Conservation (phyloP, 2,329 filamentous ascomycete species). For the Cercospora citrullina region DNA sequence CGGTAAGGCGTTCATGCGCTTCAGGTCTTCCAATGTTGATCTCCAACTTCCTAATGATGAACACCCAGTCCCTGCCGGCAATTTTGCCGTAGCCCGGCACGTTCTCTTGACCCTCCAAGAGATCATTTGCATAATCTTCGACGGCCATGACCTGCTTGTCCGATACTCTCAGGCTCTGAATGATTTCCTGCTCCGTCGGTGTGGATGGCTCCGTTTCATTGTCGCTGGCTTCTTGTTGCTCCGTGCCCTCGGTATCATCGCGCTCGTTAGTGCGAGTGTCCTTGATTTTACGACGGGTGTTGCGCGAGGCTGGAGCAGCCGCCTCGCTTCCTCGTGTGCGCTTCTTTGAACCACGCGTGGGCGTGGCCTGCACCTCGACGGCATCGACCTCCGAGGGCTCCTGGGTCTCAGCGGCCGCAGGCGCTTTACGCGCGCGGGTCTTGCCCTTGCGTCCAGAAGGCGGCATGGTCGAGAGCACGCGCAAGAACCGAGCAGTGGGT, state of each 20-base stretch:
- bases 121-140: conserved; percentile 57
- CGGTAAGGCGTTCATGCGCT: conserved; percentile 35
- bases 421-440: conserved; percentile 36
- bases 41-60: conserved; percentile 73
- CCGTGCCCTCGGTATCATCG: conserved; percentile 42
- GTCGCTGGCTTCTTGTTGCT: conserved; percentile 42
- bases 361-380: conserved; percentile 51
- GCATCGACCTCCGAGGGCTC: conserved; percentile 45
- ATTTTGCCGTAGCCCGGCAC: conserved; percentile 75
- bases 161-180: conserved; percentile 46
- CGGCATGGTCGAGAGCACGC: conserved; percentile 30
- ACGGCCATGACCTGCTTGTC: conserved; percentile 56
- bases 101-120: conserved; percentile 49
- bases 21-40: conserved; percentile 72
- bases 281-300: conserved; percentile 39
- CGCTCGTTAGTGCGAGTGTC: conserved; percentile 36
- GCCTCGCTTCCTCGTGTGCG: conserved; percentile 40
- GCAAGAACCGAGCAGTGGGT: background rate
- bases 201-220: conserved; percentile 40
- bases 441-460: conserved; percentile 39
- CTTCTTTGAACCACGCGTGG: conserved; percentile 51
- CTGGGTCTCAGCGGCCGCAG: conserved; percentile 30
- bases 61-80: conserved; percentile 79
- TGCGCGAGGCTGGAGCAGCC: conserved; percentile 32
- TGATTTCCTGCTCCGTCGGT: conserved; percentile 47